phyloP scores from a whole-genome alignment of 23 red algal genomes.

The Pyropia yezoensis region DNA sequence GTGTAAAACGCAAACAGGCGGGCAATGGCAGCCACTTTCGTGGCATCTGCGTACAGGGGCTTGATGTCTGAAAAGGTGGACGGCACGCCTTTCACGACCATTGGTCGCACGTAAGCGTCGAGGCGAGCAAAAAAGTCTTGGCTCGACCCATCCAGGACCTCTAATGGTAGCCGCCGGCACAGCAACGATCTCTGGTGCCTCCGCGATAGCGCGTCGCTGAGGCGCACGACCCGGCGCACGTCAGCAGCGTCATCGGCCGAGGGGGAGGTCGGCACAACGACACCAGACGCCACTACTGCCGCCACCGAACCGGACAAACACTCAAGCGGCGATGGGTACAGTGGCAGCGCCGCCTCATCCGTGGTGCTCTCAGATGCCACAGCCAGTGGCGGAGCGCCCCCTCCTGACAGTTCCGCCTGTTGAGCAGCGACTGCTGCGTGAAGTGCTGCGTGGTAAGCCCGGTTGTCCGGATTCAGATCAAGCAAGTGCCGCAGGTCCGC shows the following conservation, averaged over 20 bases:
- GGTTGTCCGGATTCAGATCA: constrained; percentile 70
- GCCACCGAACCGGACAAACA: too few species aligned
- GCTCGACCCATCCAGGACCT: constrained; percentile 1
- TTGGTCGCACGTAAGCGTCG: constrained; percentile 44
- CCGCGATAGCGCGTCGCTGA: background rate
- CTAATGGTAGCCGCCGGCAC: constrained; percentile 3
- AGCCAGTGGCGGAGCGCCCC: background rate
- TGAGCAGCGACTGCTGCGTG: background rate
- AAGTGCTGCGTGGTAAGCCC: constrained; percentile 32
- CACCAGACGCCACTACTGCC: too few species aligned
- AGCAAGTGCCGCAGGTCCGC: constrained; percentile 17
- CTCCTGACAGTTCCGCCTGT: too few species aligned
- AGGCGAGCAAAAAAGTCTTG: constrained; percentile 47
- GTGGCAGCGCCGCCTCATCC: too few species aligned
- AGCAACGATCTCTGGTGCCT: background rate
- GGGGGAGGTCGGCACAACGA: too few species aligned
- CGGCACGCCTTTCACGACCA: constrained; percentile 72
- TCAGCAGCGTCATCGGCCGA: too few species aligned
- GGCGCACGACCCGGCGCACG: too few species aligned
- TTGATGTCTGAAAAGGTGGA: constrained; percentile 62
- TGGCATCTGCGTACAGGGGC: constrained; percentile 54
- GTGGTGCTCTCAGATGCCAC: too few species aligned
- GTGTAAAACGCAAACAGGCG: constrained; percentile 31
- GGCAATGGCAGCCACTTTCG: constrained; percentile 49
- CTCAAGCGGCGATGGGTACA: too few species aligned